Evolutionary conservation across 1,284 basidiomycete species (phyloP), one percentile per base, ranked within the genome.

Genomic region (Pholiota adiposa): DNA sequence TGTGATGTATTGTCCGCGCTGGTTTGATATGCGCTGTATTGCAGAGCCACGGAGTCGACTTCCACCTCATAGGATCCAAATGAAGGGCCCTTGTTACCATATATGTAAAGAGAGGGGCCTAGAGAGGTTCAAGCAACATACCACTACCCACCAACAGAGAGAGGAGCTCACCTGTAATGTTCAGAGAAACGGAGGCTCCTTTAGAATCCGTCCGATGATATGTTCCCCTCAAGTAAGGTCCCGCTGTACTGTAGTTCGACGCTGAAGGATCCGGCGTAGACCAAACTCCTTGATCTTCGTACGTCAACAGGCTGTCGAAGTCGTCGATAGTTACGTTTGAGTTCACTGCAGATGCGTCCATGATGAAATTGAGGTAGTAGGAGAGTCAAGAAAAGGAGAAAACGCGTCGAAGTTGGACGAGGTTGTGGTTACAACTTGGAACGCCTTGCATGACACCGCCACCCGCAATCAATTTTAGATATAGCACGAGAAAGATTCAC

Each of bases 321-420:
- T 79, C 77, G 56, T 79, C 77, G 19, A 78, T 74, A 8, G 78
- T 79, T 19, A 79, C 64, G 54, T 80, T 79, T 31, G 64, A 59
- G 61, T 79, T 79, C 9, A 77, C 72, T 12, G 79, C 77, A 41
- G 72, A 67, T n/a, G 67, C n/a, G 59, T 80, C 78, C 78, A 79
- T 78, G n/a, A 18, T 25, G 48, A 31, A n/a, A n/a, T n/a, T n/a
- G n/a, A 31, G 29, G 11, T 31, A 31, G 29, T 31, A 31, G 11
- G 29, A 11, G 11, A 31, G 29, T 31, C 29, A 31, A 31, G 29
- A 31, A 31, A 31, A 31, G 29, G 29, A 31, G 29, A 31, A 31
- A 11, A 31, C 29, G 11, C 29, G 29, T 31, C 29, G 29, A 5
- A 31, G 29, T 31, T 4, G 5, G 29, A 5, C 29, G 29, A 5